phyloP scores from a whole-genome alignment of 176 grass and related monocot genomes.

The Tuctoria greenei region DNA sequence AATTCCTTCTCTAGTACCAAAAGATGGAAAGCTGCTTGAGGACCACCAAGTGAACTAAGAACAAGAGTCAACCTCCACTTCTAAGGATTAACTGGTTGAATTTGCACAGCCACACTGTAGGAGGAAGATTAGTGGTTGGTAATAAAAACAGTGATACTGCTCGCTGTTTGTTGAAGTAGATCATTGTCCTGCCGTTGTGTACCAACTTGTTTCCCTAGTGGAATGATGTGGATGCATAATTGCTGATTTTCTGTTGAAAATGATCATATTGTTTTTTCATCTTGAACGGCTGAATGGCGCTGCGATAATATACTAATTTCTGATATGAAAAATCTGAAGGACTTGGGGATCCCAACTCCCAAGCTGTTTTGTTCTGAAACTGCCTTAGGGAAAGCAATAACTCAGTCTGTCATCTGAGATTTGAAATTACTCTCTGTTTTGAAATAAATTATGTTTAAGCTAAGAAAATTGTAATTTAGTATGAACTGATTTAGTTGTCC shows the following conservation, averaged over 20 bases:
- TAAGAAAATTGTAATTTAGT: too few relatives aligned
- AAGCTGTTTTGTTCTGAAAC: background rate
- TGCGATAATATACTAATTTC: background rate
- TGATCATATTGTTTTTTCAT: background rate
- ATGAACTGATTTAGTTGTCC: too few relatives aligned
- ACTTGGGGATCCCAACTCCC: background rate
- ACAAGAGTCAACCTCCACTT: conserved; percentile 15
- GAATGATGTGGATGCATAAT: background rate
- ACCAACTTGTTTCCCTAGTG: background rate
- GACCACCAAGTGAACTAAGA: conserved; percentile 41
- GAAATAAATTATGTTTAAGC: too few relatives aligned
- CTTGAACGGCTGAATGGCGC: background rate
- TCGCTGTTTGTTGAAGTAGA: background rate
- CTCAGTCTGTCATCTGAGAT: too few relatives aligned
- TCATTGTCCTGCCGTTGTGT: background rate
- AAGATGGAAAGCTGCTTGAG: conserved; percentile 67
- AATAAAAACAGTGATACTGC: background rate
- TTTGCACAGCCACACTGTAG: background rate
- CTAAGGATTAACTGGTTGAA: conserved; percentile 20
- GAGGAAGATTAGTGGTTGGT: background rate
- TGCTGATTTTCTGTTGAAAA: background rate
- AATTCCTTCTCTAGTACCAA: conserved; percentile 69
- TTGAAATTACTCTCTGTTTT: too few relatives aligned
- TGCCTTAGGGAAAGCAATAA: too few relatives aligned
- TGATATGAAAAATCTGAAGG: background rate